Conservation (phyloP, 78 protist genomes). For the Paulinella micropora region DNA sequence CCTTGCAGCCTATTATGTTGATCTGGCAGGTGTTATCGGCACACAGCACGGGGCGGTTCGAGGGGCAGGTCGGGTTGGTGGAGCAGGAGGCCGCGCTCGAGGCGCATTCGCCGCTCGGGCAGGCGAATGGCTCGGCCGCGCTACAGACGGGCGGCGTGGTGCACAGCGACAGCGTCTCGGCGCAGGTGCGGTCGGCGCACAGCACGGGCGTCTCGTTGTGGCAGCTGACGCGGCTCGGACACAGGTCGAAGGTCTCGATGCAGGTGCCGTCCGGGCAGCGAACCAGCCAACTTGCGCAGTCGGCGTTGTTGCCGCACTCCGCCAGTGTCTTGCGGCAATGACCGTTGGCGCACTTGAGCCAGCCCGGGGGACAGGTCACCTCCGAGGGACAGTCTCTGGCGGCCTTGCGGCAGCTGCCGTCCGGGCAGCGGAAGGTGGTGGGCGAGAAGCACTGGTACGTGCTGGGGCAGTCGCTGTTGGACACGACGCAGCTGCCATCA, state of each 20-base stretch:
- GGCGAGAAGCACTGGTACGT: neutral
- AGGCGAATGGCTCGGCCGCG: neutral
- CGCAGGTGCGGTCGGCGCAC: neutral
- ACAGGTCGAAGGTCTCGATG: neutral
- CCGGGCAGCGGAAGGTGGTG: neutral
- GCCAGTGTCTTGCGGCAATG: no score
- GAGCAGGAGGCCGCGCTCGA: neutral
- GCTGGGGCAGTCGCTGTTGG: neutral
- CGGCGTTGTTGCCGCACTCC: neutral
- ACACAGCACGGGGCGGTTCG: neutral
- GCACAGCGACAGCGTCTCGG: neutral
- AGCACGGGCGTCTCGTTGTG: neutral
- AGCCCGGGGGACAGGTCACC: no score
- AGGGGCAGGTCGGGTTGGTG: neutral
- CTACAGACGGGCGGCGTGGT: no score
- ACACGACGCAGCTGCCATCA: neutral
- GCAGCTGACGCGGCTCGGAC: neutral
- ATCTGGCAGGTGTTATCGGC: neutral
- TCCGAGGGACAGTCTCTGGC: neutral
- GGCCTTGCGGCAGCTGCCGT: neutral
- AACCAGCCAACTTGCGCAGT: neutral
- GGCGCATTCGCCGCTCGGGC: neutral
- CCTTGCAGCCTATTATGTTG: no score
- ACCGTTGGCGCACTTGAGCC: no score
- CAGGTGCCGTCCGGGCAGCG: neutral